A percentile compares a stretch with the other conserved stretches of the same genome.
phyloP scores from a whole-genome alignment of 805 yeast species.

The Lipomyces sp. region DNA sequence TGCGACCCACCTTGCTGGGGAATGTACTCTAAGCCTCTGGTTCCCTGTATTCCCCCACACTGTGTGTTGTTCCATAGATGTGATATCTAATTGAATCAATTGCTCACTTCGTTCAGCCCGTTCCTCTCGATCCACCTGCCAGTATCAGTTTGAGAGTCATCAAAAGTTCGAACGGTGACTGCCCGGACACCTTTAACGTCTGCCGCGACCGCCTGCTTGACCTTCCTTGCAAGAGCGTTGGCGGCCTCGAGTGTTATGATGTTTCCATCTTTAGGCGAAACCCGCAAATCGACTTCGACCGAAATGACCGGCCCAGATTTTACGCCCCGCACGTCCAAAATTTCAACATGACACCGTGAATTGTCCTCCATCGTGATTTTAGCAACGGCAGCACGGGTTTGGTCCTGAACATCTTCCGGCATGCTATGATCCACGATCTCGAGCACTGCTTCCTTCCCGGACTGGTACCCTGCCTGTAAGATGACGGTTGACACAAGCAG shows the following conservation, averaged over 20 bases:
- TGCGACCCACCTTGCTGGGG: no score
- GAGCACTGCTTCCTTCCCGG: constrained; percentile 67
- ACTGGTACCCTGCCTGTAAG: constrained; percentile 80
- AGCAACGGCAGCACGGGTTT: constrained; percentile 15
- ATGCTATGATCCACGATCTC: constrained; percentile 71
- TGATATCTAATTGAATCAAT: constrained; percentile 5
- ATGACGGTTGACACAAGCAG: constrained; percentile 79
- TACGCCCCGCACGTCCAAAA: constrained; percentile 27
- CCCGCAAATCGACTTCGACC: constrained; percentile 28
- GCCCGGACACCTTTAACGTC: constrained; percentile 24
- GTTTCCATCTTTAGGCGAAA: constrained; percentile 1
- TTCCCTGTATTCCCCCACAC: neutral
- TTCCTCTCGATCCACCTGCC: constrained; percentile 24
- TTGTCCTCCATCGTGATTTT: neutral
- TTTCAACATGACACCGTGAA: constrained; percentile 1
- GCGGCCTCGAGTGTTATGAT: constrained; percentile 22
- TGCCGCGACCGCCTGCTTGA: constrained; percentile 16
- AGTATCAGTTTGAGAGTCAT: constrained; percentile 19
- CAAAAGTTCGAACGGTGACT: constrained; percentile 27
- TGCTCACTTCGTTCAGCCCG: neutral
- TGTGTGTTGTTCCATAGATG: neutral
- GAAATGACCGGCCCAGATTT: constrained; percentile 35
- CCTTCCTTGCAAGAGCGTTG: constrained; percentile 17
- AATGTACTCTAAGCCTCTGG: neutral
- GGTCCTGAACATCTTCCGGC: constrained; percentile 23